Conservation (phyloP, 441 rosid species). For the Macaranga tanarius region DNA sequence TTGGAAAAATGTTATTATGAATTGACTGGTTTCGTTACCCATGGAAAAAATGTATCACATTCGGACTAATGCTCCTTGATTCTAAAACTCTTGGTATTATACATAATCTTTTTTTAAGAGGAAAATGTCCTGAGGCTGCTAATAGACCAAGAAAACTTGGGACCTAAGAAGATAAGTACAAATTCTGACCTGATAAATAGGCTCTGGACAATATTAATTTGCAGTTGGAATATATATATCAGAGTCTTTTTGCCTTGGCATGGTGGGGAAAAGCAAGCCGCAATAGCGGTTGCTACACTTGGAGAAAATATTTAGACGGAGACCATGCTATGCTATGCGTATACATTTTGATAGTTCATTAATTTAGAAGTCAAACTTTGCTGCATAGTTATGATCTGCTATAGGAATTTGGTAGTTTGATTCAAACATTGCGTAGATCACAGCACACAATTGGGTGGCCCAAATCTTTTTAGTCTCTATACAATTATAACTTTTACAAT, state of each 20-base stretch:
- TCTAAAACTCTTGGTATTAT: too few species aligned
- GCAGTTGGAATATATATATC: too few species aligned
- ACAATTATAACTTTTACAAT: too few species aligned
- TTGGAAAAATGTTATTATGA: neutral
- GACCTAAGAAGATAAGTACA: neutral
- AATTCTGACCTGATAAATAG: neutral
- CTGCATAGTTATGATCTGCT: neutral
- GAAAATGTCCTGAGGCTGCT: neutral
- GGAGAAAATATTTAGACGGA: neutral
- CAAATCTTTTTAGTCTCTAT: neutral
- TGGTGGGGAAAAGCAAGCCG: neutral
- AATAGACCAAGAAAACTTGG: too few species aligned
- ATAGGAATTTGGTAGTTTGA: neutral
- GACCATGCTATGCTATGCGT: neutral
- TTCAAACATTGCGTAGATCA: neutral
- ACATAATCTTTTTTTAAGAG: too few species aligned
- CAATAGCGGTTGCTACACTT: neutral
- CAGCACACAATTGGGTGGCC: neutral
- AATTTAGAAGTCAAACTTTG: conserved; percentile 6
- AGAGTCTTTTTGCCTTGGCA: too few species aligned
- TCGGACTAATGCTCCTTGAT: too few species aligned
- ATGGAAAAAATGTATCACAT: too few species aligned
- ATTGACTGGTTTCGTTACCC: too few species aligned
- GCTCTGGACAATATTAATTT: neutral
- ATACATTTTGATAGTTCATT: neutral